Conservation (phyloP, 495 filamentous ascomycete genomes). For the Aspergillus ellipticus region DNA sequence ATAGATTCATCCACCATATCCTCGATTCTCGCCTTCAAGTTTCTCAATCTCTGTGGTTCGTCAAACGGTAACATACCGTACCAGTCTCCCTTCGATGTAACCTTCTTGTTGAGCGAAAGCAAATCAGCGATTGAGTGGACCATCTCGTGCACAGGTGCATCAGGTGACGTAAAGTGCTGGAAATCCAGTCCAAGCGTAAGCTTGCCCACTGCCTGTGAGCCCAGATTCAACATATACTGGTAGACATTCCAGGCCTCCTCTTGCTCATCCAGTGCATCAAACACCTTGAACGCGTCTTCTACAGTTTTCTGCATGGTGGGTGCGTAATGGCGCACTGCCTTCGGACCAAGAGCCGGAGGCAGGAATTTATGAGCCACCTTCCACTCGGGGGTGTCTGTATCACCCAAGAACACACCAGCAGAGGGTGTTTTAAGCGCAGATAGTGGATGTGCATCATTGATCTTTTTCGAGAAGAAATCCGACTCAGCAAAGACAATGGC, state of each 20-base stretch:
- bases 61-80: slow-evolving; percentile 50
- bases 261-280: slow-evolving; percentile 48
- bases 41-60: slow-evolving; percentile 36
- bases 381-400: slow-evolving; percentile 49
- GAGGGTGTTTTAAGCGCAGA: slow-evolving; percentile 39
- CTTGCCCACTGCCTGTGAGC: slow-evolving; percentile 49
- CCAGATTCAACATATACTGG: slow-evolving; percentile 58
- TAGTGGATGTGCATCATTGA: slow-evolving; percentile 47
- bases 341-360: slow-evolving; percentile 50
- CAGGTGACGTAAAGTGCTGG: slow-evolving; percentile 43
- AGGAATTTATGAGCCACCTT: slow-evolving; percentile 52
- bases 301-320: slow-evolving; percentile 50
- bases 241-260: slow-evolving; percentile 56
- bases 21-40: slow-evolving; percentile 22
- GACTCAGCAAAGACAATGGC: slow-evolving; percentile 40
- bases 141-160: slow-evolving; percentile 41
- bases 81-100: slow-evolving; percentile 46
- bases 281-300: slow-evolving; percentile 43
- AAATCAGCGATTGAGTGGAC: slow-evolving; percentile 36
- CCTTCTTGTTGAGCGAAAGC: slow-evolving; percentile 51
- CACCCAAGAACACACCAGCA: slow-evolving; percentile 50
- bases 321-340: slow-evolving; percentile 53
- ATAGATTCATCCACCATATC: slow-evolving; percentile 39
- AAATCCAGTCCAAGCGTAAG: slow-evolving; percentile 50
- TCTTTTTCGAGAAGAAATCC: slow-evolving; percentile 51